phyloP scores from a whole-genome alignment of 352 stramenopile genomes.

The Globisporangium camurandrum region DNA sequence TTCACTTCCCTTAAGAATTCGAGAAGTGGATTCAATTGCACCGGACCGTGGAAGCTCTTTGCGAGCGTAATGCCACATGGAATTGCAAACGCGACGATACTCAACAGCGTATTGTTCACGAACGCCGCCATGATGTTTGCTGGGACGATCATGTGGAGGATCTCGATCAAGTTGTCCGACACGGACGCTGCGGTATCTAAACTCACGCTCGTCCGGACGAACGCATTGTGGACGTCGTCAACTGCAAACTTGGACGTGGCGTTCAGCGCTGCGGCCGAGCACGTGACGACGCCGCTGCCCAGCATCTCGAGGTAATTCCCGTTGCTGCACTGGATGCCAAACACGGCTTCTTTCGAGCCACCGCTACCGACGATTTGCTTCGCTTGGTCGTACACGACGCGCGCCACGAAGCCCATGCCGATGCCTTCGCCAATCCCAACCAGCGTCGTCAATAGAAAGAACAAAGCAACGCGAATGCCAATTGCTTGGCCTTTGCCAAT shows the following conservation, averaged over 20 bases:
- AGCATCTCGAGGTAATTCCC: constrained; percentile 53
- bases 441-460: constrained; percentile 40
- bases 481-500: constrained; percentile 38
- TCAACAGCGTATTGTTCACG: constrained; percentile 52
- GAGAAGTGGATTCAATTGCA: constrained; percentile 67
- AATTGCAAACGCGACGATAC: constrained; percentile 65
- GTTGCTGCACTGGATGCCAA: constrained; percentile 72
- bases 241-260: constrained; percentile 42
- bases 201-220: constrained; percentile 34
- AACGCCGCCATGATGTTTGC: constrained; percentile 72
- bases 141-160: constrained; percentile 56
- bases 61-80: constrained; percentile 53
- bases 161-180: constrained; percentile 54
- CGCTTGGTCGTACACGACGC: constrained; percentile 27
- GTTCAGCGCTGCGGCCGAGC: constrained; percentile 27
- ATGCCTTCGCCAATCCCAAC: constrained; percentile 47
- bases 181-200: constrained; percentile 33
- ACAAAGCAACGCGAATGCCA: constrained; percentile 28
- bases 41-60: constrained; percentile 60
- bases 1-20: constrained; percentile 78
- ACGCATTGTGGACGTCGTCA: constrained; percentile 46
- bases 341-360: constrained; percentile 33
- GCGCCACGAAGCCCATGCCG: constrained; percentile 41
- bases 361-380: no score
- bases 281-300: constrained; percentile 44